Evolutionary conservation across 306 rosid species (phyloP).

Genomic region (Purshia tridentata): DNA sequence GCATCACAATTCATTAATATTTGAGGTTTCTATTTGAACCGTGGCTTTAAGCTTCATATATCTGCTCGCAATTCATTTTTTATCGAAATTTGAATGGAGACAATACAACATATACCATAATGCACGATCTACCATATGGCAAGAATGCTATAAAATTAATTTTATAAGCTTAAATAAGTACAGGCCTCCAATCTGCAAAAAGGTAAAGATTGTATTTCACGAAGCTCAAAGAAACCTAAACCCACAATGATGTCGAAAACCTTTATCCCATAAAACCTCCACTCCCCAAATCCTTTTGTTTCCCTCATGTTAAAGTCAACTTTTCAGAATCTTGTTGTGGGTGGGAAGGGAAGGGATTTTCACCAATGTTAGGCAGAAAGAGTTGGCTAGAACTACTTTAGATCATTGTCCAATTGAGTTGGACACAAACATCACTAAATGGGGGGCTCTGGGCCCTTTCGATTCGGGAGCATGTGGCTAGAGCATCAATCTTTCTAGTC

Average conservation of each 20-base stretch:
- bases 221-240: not conserved
- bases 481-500: too few species aligned
- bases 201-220: not conserved
- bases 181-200: not conserved
- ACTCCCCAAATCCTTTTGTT: not conserved
- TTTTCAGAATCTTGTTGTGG: too few species aligned
- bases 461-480: too few species aligned
- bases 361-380: too few species aligned
- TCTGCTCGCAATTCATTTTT: not conserved
- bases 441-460: too few species aligned
- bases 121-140: not conserved
- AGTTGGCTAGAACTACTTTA: too few species aligned
- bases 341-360: too few species aligned
- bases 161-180: conserved; percentile 4
- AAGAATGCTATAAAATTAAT: not conserved
- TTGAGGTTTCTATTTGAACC: not conserved
- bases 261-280: not conserved
- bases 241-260: not conserved
- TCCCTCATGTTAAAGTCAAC: not conserved
- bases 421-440: too few species aligned
- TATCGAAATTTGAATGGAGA: too few species aligned
- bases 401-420: too few species aligned
- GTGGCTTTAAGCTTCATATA: conserved; percentile 1
- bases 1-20: not conserved
- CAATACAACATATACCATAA: too few species aligned